phyloP scores from a whole-genome alignment of 257 asterid species.

The Knoxia roxburghii region DNA sequence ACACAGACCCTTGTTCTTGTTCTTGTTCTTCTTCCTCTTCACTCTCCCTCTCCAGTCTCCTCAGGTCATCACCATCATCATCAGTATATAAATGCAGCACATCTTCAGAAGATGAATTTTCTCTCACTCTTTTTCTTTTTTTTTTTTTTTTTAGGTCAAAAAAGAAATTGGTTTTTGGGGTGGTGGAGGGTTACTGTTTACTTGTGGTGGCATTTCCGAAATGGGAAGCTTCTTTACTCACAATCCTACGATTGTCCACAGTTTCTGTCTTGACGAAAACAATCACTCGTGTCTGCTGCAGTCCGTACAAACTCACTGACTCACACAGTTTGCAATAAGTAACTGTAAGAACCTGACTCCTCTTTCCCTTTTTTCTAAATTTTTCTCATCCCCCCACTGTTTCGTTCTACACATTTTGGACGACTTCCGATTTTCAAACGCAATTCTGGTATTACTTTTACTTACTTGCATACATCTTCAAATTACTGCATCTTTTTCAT shows the following conservation, averaged over 20 bases:
- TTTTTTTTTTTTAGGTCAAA: too few relatives aligned
- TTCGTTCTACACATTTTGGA: conserved; percentile 1
- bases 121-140: too few relatives aligned
- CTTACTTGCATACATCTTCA: too few relatives aligned
- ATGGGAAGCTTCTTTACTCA: conserved; percentile 19
- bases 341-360: conserved; percentile 3
- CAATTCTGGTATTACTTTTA: too few relatives aligned
- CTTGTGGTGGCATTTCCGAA: conserved; percentile 16
- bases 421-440: too few relatives aligned
- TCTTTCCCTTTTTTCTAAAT: conserved; percentile 5
- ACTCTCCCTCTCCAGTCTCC: background rate
- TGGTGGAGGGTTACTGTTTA: background rate
- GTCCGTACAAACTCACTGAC: conserved; percentile 14
- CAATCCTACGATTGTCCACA: conserved; percentile 8
- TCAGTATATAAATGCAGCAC: too few relatives aligned
- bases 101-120: too few relatives aligned
- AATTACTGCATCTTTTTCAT: too few relatives aligned
- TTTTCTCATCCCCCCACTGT: background rate
- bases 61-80: background rate
- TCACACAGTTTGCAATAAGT: background rate
- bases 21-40: background rate
- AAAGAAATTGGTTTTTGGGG: too few relatives aligned
- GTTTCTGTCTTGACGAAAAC: conserved; percentile 13
- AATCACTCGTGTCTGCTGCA: background rate
- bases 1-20: too few relatives aligned